These are phyloP conservation scores for Phytophthora pini DNA, from an alignment of 352 stramenopile species.

Conservation along the genomic window DNA sequence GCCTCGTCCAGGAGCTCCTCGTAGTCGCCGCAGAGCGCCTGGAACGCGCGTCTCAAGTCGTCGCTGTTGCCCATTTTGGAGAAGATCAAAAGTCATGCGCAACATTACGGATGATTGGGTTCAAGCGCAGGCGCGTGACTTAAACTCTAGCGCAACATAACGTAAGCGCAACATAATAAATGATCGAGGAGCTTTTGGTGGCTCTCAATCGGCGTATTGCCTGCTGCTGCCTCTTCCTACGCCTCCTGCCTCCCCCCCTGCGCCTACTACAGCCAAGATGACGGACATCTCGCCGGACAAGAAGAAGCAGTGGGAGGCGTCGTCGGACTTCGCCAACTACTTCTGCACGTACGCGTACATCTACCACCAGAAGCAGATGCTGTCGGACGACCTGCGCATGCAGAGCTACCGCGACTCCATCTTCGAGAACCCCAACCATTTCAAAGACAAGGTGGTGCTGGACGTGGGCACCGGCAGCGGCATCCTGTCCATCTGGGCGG, in stretches of 20 bases:
- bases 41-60: conserved; percentile 61
- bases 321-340: conserved; percentile 91
- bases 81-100: neutral
- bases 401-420: conserved; percentile 98
- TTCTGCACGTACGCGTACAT: conserved; percentile 92
- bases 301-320: conserved; percentile 86
- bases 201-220: neutral
- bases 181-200: conserved; percentile 1
- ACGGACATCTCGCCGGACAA: conserved; percentile 69
- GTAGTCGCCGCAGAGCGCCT: conserved; percentile 64
- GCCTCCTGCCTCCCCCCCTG: neutral
- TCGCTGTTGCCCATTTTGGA: conserved; percentile 19
- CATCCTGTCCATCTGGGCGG: conserved; percentile 99
- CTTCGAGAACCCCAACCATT: conserved; percentile 97
- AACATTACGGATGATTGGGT: neutral
- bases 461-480: conserved; percentile 99
- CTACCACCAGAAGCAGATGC: conserved; percentile 98
- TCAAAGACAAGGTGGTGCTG: conserved; percentile 99
- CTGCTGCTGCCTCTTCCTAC: neutral
- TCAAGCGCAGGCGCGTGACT: neutral
- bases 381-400: conserved; percentile 99
- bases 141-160: neutral
- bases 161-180: neutral
- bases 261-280: conserved; percentile 18
- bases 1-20: conserved; percentile 76